Conservation (phyloP, 1,284 basidiomycete species). For the Pascua guehoae region DNA sequence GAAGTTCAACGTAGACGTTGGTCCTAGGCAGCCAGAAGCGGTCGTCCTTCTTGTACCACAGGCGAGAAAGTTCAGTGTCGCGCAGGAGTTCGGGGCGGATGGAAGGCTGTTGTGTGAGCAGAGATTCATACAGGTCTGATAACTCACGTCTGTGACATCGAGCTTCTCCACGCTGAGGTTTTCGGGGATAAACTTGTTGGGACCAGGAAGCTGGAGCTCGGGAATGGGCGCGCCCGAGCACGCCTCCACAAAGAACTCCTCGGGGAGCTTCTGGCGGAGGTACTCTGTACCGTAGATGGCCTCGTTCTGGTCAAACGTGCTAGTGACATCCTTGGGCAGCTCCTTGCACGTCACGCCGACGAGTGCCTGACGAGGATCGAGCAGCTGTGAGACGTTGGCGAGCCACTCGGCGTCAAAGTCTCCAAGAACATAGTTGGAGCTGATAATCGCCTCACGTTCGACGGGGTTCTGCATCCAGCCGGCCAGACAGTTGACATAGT, state of each 20-base stretch:
- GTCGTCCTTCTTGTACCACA: conserved; percentile 97
- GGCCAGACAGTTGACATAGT: conserved; percentile 75
- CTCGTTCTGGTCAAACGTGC: conserved; percentile 67
- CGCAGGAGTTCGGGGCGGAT: conserved; percentile 71
- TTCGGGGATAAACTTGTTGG: conserved; percentile 86
- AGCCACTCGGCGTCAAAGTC: conserved; percentile 70
- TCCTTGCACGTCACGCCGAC: conserved; percentile 51
- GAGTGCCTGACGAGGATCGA: conserved; percentile 60
- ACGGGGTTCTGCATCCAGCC: conserved; percentile 65
- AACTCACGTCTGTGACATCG: conserved; percentile 59
- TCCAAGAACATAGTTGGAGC: conserved; percentile 68
- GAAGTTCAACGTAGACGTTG: conserved; percentile 42
- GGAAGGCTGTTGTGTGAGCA: conserved; percentile 55
- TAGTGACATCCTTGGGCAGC: conserved; percentile 58
- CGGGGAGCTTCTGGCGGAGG: conserved; percentile 63
- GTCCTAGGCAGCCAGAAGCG: conserved; percentile 90
- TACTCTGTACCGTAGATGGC: conserved; percentile 83
- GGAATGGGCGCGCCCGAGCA: conserved; percentile 59
- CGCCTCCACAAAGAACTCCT: conserved; percentile 63
- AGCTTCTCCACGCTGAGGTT: conserved; percentile 76
- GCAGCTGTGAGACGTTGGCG: conserved; percentile 58
- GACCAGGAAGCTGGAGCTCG: conserved; percentile 73
- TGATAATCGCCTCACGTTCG: conserved; percentile 74
- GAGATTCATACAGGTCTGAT: not conserved
- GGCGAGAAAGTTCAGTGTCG: conserved; percentile 64